Evolutionary conservation across 1,284 basidiomycete genomes (phyloP).

Genomic region (Melampsora larici-populina): DNA sequence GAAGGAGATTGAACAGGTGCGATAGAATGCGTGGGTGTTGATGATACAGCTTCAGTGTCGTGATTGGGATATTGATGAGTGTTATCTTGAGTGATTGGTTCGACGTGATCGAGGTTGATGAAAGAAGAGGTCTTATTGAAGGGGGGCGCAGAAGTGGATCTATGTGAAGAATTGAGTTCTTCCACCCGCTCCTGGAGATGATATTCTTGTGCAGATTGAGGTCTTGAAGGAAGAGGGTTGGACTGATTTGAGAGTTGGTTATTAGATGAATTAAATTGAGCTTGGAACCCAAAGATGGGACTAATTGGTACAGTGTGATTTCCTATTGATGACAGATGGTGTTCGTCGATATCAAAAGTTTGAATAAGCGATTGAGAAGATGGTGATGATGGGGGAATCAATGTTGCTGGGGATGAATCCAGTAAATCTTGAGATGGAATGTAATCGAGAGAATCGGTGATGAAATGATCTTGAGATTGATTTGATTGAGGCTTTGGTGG

Average conservation of each 20-base stretch:
- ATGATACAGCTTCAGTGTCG: neutral
- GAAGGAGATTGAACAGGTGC: neutral
- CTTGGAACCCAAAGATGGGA: neutral
- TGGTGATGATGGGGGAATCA: too few relatives aligned
- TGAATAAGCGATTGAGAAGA: neutral
- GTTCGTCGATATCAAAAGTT: conserved; percentile 6
- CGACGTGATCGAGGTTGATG: conserved; percentile 5
- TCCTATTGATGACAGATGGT: neutral
- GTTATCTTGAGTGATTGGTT: neutral
- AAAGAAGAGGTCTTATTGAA: conserved; percentile 28
- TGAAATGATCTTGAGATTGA: too few relatives aligned
- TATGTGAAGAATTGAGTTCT: neutral
- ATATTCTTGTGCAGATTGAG: neutral
- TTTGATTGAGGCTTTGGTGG: neutral
- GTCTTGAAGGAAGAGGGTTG: neutral
- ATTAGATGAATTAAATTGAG: neutral
- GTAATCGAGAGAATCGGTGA: too few relatives aligned
- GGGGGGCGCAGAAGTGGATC: neutral
- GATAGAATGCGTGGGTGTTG: neutral
- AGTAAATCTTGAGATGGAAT: too few relatives aligned
- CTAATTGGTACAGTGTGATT: neutral
- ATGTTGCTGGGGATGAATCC: too few relatives aligned
- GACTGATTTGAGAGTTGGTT: neutral
- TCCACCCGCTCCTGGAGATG: neutral
- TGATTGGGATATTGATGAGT: neutral